Evolutionary conservation across 345 rosid genomes (phyloP).

Genomic region (Hibiscus mutabilis): DNA sequence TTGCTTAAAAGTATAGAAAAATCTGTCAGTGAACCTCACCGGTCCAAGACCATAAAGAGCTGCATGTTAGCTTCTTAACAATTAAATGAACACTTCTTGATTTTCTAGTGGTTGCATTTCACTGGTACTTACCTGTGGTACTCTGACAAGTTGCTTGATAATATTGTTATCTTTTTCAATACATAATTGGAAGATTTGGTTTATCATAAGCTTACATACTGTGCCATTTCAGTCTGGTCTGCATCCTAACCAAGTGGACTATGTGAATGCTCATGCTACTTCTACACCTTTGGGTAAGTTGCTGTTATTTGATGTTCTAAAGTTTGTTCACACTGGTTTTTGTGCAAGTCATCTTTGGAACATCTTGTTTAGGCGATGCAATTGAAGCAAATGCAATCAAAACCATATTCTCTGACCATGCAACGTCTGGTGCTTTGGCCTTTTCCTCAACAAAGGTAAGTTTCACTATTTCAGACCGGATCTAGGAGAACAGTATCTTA

Average conservation of each 20-base stretch:
- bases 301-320: slow-evolving; percentile 6
- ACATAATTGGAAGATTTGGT: background rate
- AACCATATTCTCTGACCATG: slow-evolving; percentile 65
- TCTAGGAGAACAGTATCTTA: background rate
- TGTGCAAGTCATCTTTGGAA: background rate
- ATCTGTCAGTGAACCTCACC: background rate
- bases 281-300: slow-evolving; percentile 80
- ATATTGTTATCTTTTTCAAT: background rate
- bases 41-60: background rate
- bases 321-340: background rate
- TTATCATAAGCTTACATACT: slow-evolving; percentile 17
- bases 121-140: background rate
- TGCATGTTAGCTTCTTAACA: background rate
- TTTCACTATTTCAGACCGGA: background rate
- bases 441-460: slow-evolving; percentile 92
- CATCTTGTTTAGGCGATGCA: slow-evolving; percentile 57
- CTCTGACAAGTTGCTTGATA: background rate
- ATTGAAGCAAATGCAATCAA: slow-evolving; percentile 80
- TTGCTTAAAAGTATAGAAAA: background rate
- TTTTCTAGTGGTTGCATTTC: background rate
- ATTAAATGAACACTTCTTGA: background rate
- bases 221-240: slow-evolving; percentile 63
- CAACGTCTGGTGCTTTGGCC: slow-evolving; percentile 71
- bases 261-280: slow-evolving; percentile 92
- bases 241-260: slow-evolving; percentile 70